Conservation (phyloP, 495 filamentous ascomycete genomes). For the Poronia punctata region DNA sequence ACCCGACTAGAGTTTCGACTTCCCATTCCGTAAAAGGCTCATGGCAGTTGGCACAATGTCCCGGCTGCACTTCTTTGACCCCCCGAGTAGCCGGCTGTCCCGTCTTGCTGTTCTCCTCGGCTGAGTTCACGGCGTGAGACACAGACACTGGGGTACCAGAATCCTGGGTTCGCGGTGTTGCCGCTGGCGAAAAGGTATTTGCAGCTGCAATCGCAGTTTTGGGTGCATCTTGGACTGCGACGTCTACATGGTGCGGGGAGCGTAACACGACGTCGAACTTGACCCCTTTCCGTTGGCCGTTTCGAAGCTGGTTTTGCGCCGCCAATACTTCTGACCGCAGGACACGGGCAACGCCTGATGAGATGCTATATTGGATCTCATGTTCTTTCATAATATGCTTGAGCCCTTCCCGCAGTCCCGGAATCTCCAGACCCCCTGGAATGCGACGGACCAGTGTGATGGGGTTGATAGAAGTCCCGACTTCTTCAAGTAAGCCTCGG, state of each 20-base stretch:
- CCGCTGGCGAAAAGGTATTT: conserved; percentile 14
- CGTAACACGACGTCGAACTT: conserved; percentile 70
- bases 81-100: conserved; percentile 12
- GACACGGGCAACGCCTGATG: conserved; percentile 79
- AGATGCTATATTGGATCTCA: conserved; percentile 86
- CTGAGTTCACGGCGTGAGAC: conserved; percentile 23
- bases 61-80: conserved; percentile 29
- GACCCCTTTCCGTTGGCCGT: conserved; percentile 73
- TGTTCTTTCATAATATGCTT: conserved; percentile 84
- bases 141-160: conserved; percentile 22
- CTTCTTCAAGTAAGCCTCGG: conserved; percentile 82
- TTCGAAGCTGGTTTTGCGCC: conserved; percentile 70
- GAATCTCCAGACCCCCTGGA: conserved; percentile 83
- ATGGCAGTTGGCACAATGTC: conserved; percentile 58
- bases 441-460: conserved; percentile 85
- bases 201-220: conserved; percentile 8
- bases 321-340: conserved; percentile 78
- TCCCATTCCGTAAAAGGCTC: conserved; percentile 55
- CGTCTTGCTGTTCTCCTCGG: conserved; percentile 13
- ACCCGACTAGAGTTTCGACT: conserved; percentile 74
- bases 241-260: conserved; percentile 30
- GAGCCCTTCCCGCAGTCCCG: conserved; percentile 78
- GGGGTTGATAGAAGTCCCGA: conserved; percentile 85
- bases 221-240: conserved; percentile 23
- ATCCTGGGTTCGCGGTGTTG: conserved; percentile 19